Base-by-base conservation (phyloP, 306 rosid species). In the Vigna hirtella region DNA sequence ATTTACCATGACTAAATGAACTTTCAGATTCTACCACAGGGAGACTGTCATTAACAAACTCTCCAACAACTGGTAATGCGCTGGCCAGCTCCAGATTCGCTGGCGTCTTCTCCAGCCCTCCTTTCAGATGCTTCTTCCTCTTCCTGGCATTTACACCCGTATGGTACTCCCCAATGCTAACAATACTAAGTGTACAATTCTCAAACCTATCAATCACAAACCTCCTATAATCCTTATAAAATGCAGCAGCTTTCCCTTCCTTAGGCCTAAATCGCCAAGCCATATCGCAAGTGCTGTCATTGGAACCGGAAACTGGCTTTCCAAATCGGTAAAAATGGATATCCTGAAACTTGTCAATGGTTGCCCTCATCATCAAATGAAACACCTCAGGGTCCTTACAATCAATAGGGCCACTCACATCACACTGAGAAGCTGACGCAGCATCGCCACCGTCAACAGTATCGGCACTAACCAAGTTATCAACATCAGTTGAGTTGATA, bases 231-330 rank as follows among this genome's bases (percentile, higher is more conserved):
- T 96, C 99, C 90, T 96, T 96, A 71, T 96, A 93, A 83, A 91
- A 91, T 0, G 96, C 78, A 45, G 99, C 93, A 56, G 96, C 85
- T 86, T 96, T 93, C 72, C 99, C 99, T 71, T 96, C 99, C 84
- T 93, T 93, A 5, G 99, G 99, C 90, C 98, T 87, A 77, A 86
- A 96, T 72, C 97, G 85, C 99, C 99, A 96, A 1, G 99, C 99
- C 98, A 96, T 96, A 85, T 96, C 99, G 7, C 99, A 96, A 75
- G 81, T 90, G 78, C 82, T 85, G 59, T 84, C 93, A 76, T 89
- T 85, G 0, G 86, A 84, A 8, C 98, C 98, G 5, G 24, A 71
- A 30, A 81, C 91, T 0, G 98, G 88, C 73, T 96, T 96, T 78
- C 99, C 97, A 65, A 96, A 96, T 52, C 88, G 70, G 79, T 96